These are phyloP conservation scores for Cyberlindnera mycetangii DNA, from an alignment of 805 yeast genomes.

Conservation along the genomic window DNA sequence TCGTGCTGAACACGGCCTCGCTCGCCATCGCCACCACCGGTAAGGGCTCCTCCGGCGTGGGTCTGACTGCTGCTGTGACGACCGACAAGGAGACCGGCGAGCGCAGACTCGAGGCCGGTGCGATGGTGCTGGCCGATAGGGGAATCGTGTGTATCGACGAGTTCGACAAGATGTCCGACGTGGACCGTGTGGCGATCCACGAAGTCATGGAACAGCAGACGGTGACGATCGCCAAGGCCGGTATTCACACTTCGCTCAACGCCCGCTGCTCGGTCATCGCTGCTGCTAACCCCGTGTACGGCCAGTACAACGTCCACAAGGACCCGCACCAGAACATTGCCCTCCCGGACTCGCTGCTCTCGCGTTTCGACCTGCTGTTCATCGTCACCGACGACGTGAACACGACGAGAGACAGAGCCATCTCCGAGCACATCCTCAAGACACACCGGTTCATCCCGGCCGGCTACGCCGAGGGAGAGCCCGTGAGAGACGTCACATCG, in stretches of 20 bases:
- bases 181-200: constrained; percentile 96
- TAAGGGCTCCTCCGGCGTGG: constrained; percentile 99
- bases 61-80: constrained; percentile 98
- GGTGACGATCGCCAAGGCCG: constrained; percentile 96
- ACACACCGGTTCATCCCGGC: constrained; percentile 89
- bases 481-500: constrained; percentile 73
- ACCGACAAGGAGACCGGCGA: constrained; percentile 97
- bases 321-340: constrained; percentile 97
- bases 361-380: constrained; percentile 94
- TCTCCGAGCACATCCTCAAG: constrained; percentile 91
- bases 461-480: constrained; percentile 90
- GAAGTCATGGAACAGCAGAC: constrained; percentile 99
- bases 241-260: constrained; percentile 92
- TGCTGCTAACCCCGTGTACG: constrained; percentile 96
- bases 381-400: constrained; percentile 95
- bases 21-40: constrained; percentile 98
- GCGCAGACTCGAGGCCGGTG: constrained; percentile 95
- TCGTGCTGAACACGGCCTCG: constrained; percentile 91
- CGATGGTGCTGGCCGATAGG: constrained; percentile 97
- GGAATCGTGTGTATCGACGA: constrained; percentile 98
- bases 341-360: constrained; percentile 89
- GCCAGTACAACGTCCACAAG: constrained; percentile 93
- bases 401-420: constrained; percentile 76
- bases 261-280: constrained; percentile 97
- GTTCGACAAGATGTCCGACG: constrained; percentile 96